These are phyloP conservation scores for Chenopodium quinoa DNA, from an alignment of 148 eudicot genomes.

Conservation along the genomic window DNA sequence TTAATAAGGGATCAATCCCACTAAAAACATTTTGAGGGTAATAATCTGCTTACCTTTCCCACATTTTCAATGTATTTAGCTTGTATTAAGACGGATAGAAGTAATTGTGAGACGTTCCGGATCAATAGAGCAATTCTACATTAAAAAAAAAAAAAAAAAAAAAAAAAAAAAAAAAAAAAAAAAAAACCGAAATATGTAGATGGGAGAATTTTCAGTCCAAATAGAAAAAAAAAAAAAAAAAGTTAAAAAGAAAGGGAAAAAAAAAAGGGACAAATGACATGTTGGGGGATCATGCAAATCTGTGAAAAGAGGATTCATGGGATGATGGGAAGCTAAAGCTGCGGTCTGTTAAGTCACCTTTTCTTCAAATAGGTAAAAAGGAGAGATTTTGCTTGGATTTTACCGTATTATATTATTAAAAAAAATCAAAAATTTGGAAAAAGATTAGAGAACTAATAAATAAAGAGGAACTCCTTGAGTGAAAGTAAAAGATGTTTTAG, in stretches of 20 bases:
- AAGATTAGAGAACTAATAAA: background rate
- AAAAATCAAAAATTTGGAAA: background rate
- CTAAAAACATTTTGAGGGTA: too few species aligned
- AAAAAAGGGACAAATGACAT: constrained; percentile 1
- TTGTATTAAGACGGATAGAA: too few species aligned
- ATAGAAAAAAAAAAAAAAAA: background rate
- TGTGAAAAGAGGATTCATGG: constrained; percentile 21
- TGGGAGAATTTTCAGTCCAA: constrained; percentile 27
- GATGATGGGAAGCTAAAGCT: constrained; percentile 32
- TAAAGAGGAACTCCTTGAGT: constrained; percentile 5
- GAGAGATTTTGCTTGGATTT: constrained; percentile 23
- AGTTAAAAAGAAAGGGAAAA: background rate
- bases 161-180: too few species aligned
- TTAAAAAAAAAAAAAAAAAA: too few species aligned
- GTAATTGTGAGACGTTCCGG: too few species aligned
- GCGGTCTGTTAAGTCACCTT: constrained; percentile 18
- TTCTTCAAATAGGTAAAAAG: constrained; percentile 17
- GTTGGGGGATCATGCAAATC: constrained; percentile 19
- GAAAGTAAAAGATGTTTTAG: constrained; percentile 15
- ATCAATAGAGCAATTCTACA: too few species aligned
- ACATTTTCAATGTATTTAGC: too few species aligned
- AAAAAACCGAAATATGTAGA: background rate
- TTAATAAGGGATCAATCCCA: too few species aligned
- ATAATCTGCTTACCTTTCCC: too few species aligned
- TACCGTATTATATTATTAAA: background rate